phyloP scores from a whole-genome alignment of 148 eudicot genomes.

The Arctostaphylos glauca region DNA sequence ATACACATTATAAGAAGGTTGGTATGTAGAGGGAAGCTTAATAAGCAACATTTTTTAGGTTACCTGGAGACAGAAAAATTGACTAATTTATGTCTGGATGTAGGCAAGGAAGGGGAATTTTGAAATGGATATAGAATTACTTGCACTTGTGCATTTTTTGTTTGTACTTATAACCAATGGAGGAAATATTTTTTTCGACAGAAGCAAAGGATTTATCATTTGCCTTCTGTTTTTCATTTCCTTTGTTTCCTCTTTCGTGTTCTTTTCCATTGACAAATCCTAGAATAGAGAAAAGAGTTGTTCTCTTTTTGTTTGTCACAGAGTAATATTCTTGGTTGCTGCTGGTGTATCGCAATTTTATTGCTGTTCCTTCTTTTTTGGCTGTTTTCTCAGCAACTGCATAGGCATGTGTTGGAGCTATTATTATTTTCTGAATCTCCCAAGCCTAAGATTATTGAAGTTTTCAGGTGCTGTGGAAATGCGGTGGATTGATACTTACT shows the following conservation, averaged over 20 bases:
- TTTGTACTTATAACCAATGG: too few species aligned
- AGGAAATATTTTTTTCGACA: too few species aligned
- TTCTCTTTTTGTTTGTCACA: neutral
- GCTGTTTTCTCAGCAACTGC: neutral
- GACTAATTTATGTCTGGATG: too few species aligned
- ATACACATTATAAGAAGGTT: neutral
- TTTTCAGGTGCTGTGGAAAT: conserved; percentile 86
- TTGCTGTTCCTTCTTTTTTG: neutral
- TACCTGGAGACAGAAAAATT: neutral
- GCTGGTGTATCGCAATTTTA: too few species aligned
- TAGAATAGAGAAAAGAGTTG: neutral
- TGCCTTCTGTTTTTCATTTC: too few species aligned
- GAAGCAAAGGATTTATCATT: too few species aligned
- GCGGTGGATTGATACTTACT: conserved; percentile 99
- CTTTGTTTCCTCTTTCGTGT: too few species aligned
- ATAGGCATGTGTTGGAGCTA: neutral
- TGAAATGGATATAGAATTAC: too few species aligned
- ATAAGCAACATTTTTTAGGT: neutral
- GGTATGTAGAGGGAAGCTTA: neutral
- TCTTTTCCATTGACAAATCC: too few species aligned
- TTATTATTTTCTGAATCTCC: conserved; percentile 1
- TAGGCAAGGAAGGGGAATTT: too few species aligned
- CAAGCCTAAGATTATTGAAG: conserved; percentile 5
- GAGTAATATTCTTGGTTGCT: too few species aligned
- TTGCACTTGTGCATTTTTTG: too few species aligned